Conservation (phyloP, 495 filamentous ascomycete species). For the Aspergillus leporis region DNA sequence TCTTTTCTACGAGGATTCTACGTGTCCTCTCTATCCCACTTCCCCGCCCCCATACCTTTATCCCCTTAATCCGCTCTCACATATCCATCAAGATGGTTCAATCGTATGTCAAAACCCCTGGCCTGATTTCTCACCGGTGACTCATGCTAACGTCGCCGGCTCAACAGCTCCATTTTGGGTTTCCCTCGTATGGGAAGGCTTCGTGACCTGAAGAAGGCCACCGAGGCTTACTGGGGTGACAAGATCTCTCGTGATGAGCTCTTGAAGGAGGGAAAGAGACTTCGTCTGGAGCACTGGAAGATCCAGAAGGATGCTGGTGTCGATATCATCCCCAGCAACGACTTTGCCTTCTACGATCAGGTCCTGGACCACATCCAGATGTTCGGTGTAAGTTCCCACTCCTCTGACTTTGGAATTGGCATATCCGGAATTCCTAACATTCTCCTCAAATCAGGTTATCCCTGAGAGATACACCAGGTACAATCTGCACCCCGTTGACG, state of each 20-base stretch:
- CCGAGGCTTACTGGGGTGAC: conserved; percentile 93
- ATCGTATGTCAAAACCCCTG: conserved; percentile 52
- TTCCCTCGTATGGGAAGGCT: conserved; percentile 96
- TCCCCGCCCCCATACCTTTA: conserved; percentile 20
- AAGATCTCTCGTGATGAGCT: conserved; percentile 89
- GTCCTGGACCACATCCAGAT: conserved; percentile 98
- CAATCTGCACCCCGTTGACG: conserved; percentile 82
- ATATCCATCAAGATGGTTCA: conserved; percentile 71
- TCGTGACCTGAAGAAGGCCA: conserved; percentile 99
- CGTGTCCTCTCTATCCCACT: conserved; percentile 16
- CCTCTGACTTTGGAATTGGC: neutral
- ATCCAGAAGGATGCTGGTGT: conserved; percentile 98
- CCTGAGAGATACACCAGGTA: conserved; percentile 88
- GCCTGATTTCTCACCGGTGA: conserved; percentile 28
- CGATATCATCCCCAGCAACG: conserved; percentile 96
- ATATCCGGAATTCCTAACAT: conserved; percentile 5
- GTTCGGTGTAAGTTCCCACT: conserved; percentile 72
- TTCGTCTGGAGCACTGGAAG: conserved; percentile 96
- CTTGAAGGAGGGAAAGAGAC: conserved; percentile 89
- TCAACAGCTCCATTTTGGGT: conserved; percentile 63
- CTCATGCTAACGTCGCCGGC: conserved; percentile 18
- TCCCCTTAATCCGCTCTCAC: conserved; percentile 21
- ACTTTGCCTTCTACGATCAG: conserved; percentile 99
- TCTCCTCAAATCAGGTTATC: conserved; percentile 57
- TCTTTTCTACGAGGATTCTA: conserved; percentile 18